Evolutionary conservation across 1,139 yeast genomes (phyloP).

Genomic region (Saccharomyces hybrid): DNA sequence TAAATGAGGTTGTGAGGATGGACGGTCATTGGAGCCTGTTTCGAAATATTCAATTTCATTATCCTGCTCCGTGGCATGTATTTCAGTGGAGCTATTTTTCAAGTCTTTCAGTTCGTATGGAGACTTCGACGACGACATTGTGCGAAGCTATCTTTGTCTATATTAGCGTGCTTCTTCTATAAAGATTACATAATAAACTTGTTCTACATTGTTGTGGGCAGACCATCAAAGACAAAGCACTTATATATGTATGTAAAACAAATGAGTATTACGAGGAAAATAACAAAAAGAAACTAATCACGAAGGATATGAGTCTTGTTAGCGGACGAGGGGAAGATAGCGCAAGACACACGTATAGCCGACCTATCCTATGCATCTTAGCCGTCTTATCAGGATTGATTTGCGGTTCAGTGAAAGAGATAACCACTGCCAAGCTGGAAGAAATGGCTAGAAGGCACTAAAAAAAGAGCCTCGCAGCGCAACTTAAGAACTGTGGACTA

Average conservation of each 20-base stretch:
- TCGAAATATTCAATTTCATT: constrained; percentile 16
- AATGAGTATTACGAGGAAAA: not conserved
- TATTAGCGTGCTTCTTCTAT: not conserved
- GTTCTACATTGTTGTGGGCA: not conserved
- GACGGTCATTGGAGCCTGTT: constrained; percentile 1
- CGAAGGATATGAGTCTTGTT: not conserved
- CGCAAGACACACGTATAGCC: not conserved
- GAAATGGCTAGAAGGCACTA: not conserved
- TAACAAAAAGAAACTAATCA: not conserved
- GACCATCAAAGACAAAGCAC: not conserved
- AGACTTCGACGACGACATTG: constrained; percentile 3
- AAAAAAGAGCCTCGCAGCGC: not conserved
- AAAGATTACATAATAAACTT: not conserved
- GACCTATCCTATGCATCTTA: not conserved
- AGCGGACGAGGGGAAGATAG: not conserved
- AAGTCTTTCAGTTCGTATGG: constrained; percentile 9
- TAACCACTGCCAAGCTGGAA: not conserved
- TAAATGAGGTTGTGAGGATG: not conserved
- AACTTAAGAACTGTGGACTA: not conserved
- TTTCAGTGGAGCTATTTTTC: constrained; percentile 7
- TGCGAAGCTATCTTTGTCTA: not conserved
- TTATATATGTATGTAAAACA: not conserved
- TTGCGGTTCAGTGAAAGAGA: not conserved
- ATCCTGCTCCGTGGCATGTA: constrained; percentile 12
- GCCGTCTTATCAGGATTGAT: not conserved